Percentiles rank a stretch among this genome's conserved stretches.
phyloP scores from a whole-genome alignment of 805 yeast genomes.

The Yarrowia divulgata region DNA sequence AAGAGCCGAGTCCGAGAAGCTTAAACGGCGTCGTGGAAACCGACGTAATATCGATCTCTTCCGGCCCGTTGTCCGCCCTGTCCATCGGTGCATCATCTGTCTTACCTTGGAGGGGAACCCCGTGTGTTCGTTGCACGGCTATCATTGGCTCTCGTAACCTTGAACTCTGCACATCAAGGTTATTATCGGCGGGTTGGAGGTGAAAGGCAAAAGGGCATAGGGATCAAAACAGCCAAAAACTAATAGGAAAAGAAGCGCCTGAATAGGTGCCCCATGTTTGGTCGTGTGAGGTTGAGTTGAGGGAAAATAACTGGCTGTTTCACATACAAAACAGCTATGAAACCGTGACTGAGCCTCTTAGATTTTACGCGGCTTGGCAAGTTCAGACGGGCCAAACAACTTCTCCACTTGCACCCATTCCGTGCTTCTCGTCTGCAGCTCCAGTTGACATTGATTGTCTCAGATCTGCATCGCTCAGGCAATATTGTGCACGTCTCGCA shows the following conservation, averaged over 20 bases:
- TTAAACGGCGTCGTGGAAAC: background rate
- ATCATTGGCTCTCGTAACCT: constrained; percentile 15
- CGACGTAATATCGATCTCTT: background rate
- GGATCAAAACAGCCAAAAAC: background rate
- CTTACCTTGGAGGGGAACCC: background rate
- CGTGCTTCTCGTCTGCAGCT: background rate
- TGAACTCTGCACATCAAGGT: background rate
- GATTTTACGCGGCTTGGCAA: too few species aligned
- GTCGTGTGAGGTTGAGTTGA: background rate
- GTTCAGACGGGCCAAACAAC: too few species aligned
- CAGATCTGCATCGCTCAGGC: constrained; percentile 30
- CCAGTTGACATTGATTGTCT: background rate
- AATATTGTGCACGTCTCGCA: constrained; percentile 20
- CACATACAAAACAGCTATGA: too few species aligned
- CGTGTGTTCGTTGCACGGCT: constrained; percentile 26
- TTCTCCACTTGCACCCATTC: background rate
- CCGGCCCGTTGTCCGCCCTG: background rate
- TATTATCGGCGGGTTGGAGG: background rate
- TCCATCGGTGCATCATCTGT: constrained; percentile 4
- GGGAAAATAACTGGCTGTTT: too few species aligned
- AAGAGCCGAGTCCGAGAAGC: background rate
- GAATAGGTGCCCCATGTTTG: background rate
- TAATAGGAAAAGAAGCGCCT: background rate
- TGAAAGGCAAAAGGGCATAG: background rate
- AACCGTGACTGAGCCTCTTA: too few species aligned